Percentiles rank a stretch among this genome's conserved stretches.
Evolutionary conservation across 345 rosid species (phyloP).

Genomic region (Clarkia xantiana): DNA sequence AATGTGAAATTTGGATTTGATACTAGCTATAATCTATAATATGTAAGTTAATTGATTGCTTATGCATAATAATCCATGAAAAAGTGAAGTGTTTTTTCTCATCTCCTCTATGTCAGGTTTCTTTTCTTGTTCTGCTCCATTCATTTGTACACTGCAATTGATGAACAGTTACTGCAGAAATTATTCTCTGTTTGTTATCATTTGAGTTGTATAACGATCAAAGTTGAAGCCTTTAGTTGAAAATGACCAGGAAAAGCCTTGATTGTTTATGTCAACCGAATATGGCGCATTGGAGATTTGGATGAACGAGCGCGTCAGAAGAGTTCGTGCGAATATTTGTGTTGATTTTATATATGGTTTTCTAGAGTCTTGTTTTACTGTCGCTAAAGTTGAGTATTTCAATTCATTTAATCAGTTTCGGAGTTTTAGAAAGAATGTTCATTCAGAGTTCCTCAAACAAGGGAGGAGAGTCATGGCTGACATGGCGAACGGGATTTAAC

Average conservation of each 20-base stretch:
- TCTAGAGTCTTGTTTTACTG: slow-evolving; percentile 40
- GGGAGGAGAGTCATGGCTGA: slow-evolving; percentile 72
- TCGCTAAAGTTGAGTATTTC: not conserved
- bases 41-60: no score
- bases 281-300: no score
- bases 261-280: slow-evolving; percentile 35
- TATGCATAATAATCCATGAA: no score
- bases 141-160: no score
- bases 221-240: not conserved
- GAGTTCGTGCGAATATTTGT: slow-evolving; percentile 91
- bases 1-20: no score
- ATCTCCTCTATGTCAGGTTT: no score
- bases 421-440: slow-evolving; percentile 8
- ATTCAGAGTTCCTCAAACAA: slow-evolving; percentile 66
- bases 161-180: no score
- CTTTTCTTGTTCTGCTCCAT: no score
- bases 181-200: no score
- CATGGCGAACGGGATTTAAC: slow-evolving; percentile 89
- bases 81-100: no score
- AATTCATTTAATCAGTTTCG: not conserved
- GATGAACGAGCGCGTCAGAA: slow-evolving; percentile 94
- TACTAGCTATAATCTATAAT: no score
- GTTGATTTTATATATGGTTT: slow-evolving; percentile 84
- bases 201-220: no score
- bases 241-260: not conserved